A percentile compares a stretch with the other conserved stretches of the same genome.
Conservation (phyloP, 768 basidiomycete genomes). For the Mycena polygramma region DNA sequence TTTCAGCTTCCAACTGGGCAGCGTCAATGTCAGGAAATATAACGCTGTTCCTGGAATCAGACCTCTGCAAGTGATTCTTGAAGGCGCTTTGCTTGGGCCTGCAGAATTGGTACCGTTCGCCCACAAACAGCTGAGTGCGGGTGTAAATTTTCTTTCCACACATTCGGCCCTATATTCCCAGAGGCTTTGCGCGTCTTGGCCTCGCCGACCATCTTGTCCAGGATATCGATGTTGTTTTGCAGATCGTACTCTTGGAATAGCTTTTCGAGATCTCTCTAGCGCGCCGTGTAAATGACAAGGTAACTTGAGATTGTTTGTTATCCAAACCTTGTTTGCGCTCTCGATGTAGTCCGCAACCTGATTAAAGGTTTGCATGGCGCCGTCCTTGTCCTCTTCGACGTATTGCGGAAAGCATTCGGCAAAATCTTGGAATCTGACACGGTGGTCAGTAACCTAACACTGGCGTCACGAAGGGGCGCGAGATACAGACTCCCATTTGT, state of each 20-base stretch:
- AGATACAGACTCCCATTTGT: constrained; percentile 68
- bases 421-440: constrained; percentile 65
- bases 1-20: constrained; percentile 70
- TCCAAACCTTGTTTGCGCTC: constrained; percentile 59
- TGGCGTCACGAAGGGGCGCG: background rate
- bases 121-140: constrained; percentile 75
- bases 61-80: constrained; percentile 56
- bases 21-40: background rate
- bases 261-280: constrained; percentile 74
- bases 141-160: constrained; percentile 75
- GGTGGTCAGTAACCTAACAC: constrained; percentile 9
- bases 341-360: constrained; percentile 82
- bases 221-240: constrained; percentile 75
- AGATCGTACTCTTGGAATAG: constrained; percentile 78
- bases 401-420: constrained; percentile 77
- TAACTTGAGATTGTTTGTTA: background rate
- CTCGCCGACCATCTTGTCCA: constrained; percentile 78
- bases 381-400: constrained; percentile 75
- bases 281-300: constrained; percentile 8
- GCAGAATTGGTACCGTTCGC: constrained; percentile 71
- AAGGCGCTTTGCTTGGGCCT: constrained; percentile 55
- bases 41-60: no score
- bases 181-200: constrained; percentile 70
- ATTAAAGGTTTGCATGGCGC: constrained; percentile 70
- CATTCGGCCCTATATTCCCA: constrained; percentile 62